Conservation (phyloP, 352 stramenopile genomes). For the Phytophthora foliorum region DNA sequence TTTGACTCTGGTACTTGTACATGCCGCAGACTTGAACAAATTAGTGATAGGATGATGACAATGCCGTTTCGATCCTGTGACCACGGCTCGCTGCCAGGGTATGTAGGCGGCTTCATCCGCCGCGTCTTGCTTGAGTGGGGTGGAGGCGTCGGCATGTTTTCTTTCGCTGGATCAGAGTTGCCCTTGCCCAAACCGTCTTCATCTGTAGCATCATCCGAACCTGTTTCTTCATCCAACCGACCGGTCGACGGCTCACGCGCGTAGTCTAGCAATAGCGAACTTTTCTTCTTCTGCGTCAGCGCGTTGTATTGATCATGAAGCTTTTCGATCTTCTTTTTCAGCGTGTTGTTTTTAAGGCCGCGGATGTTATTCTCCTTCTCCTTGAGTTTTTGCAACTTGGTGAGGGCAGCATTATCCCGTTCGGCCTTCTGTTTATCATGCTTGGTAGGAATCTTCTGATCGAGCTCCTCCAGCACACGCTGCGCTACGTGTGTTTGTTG, state of each 20-base stretch:
- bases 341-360: constrained; percentile 66
- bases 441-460: constrained; percentile 54
- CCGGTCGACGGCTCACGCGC: constrained; percentile 37
- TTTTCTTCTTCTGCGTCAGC: constrained; percentile 83
- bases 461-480: constrained; percentile 76
- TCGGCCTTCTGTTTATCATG: constrained; percentile 54
- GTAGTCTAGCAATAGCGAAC: constrained; percentile 72
- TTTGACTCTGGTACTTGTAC: constrained; percentile 90
- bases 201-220: constrained; percentile 34
- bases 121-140: constrained; percentile 32
- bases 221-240: constrained; percentile 40
- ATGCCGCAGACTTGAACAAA: constrained; percentile 87
- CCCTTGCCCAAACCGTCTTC: constrained; percentile 30
- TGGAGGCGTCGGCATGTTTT: constrained; percentile 21
- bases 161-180: constrained; percentile 19
- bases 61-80: constrained; percentile 81
- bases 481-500: constrained; percentile 75
- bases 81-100: constrained; percentile 43
- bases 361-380: constrained; percentile 82
- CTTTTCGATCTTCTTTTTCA: constrained; percentile 90
- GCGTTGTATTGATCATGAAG: constrained; percentile 86
- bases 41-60: constrained; percentile 87
- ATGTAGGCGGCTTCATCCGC: constrained; percentile 35
- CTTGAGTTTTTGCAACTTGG: constrained; percentile 65
- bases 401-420: constrained; percentile 45